phyloP scores from a whole-genome alignment of 75 land plant genomes.

The Azolla pinnata region DNA sequence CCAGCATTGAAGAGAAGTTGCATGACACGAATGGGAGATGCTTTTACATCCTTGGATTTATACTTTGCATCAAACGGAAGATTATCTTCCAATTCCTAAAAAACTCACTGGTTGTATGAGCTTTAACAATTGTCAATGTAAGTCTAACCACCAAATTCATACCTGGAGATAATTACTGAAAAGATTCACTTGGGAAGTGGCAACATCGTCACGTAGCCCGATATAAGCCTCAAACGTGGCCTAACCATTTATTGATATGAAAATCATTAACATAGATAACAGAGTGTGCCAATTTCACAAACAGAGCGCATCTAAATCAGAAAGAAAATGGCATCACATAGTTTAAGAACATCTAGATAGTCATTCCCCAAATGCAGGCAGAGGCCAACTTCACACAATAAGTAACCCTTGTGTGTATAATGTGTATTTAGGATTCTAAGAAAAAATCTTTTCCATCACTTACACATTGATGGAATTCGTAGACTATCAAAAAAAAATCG shows the following conservation, averaged over 20 bases:
- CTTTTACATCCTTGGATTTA: conserved; percentile 65
- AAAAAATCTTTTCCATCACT: too few species aligned
- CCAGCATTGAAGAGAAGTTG: conserved; percentile 82
- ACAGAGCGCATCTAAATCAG: too few species aligned
- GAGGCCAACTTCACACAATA: too few species aligned
- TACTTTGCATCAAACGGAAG: conserved; percentile 74
- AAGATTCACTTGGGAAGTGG: conserved; percentile 66
- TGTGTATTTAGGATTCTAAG: too few species aligned
- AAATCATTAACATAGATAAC: background rate
- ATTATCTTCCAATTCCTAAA: conserved; percentile 73
- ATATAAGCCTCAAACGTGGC: conserved; percentile 98
- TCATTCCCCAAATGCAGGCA: too few species aligned
- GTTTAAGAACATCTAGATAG: too few species aligned
- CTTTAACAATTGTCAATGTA: background rate
- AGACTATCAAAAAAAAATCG: too few species aligned
- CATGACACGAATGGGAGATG: conserved; percentile 93
- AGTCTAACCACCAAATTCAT: background rate
- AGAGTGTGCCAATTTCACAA: background rate
- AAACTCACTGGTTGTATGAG: background rate
- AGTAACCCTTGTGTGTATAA: too few species aligned
- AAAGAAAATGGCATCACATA: too few species aligned
- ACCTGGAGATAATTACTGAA: conserved; percentile 83
- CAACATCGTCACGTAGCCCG: conserved; percentile 75
- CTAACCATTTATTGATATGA: too few species aligned
- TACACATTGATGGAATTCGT: too few species aligned